phyloP scores from a whole-genome alignment of 768 basidiomycete species.

The Leucocoprinus birnbaumii region DNA sequence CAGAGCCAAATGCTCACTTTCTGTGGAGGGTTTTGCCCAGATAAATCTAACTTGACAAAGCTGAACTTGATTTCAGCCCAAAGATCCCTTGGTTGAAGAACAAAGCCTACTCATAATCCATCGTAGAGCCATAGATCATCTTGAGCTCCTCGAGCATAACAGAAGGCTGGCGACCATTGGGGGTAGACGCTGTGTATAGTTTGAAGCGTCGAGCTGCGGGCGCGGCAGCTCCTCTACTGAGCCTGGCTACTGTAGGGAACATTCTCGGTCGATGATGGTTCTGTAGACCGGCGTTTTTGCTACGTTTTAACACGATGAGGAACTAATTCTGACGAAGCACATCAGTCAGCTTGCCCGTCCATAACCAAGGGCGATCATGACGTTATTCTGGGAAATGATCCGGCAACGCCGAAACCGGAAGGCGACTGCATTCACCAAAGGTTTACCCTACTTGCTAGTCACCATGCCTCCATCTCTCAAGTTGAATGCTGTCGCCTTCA shows the following conservation, averaged over 20 bases:
- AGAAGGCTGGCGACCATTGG: slow-evolving; percentile 54
- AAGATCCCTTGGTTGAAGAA: not conserved
- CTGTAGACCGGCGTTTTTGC: too few relatives aligned
- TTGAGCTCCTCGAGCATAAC: slow-evolving; percentile 61
- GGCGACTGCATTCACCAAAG: not conserved
- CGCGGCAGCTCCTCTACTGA: not conserved
- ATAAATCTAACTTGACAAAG: slow-evolving; percentile 47
- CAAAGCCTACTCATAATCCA: slow-evolving; percentile 30
- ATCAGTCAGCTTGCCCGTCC: too few relatives aligned
- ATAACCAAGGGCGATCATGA: too few relatives aligned
- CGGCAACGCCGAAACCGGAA: not conserved
- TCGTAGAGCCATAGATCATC: slow-evolving; percentile 26
- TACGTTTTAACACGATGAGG: too few relatives aligned
- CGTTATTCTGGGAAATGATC: too few relatives aligned
- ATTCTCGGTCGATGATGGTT: too few relatives aligned
- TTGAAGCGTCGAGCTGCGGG: slow-evolving; percentile 20
- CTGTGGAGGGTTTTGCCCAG: too few relatives aligned
- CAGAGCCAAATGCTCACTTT: not conserved
- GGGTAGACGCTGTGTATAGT: slow-evolving; percentile 47
- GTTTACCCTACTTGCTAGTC: not conserved
- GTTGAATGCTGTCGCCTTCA: slow-evolving; percentile 81
- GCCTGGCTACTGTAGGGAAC: not conserved
- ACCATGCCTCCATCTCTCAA: slow-evolving; percentile 73
- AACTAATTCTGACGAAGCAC: too few relatives aligned
- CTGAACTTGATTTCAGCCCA: slow-evolving; percentile 24